Percentiles rank a stretch among this genome's conserved stretches.
These are phyloP conservation scores for Eucalyptus viminalis DNA, from an alignment of 345 rosid genomes.

Conservation along the genomic window DNA sequence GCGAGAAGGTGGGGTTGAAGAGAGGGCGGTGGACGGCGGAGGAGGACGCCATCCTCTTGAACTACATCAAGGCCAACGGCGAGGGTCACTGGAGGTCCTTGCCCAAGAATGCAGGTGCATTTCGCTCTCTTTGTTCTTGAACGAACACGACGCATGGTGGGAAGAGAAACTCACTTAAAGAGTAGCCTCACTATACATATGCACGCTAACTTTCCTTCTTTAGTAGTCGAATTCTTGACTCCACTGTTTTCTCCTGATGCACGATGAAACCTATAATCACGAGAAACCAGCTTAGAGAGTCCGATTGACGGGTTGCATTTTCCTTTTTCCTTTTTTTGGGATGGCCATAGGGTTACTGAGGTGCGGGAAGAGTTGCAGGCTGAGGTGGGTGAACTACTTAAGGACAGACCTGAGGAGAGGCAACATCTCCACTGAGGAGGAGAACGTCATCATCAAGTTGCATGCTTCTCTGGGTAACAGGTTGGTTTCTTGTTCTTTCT, in stretches of 20 bases:
- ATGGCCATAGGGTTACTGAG: constrained; percentile 45
- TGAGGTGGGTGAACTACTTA: constrained; percentile 85
- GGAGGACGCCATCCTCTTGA: constrained; percentile 34
- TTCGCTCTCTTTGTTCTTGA: background rate
- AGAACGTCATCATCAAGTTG: constrained; percentile 46
- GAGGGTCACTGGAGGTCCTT: constrained; percentile 67
- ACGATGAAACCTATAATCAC: background rate
- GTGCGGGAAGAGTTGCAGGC: constrained; percentile 90
- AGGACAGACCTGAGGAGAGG: constrained; percentile 73
- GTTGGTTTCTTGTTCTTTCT: constrained; percentile 6
- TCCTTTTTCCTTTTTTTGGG: background rate
- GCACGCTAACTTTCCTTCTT: background rate
- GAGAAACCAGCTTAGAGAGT: background rate
- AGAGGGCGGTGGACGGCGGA: constrained; percentile 57
- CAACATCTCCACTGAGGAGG: constrained; percentile 53
- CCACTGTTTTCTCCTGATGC: background rate
- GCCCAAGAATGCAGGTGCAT: constrained; percentile 48
- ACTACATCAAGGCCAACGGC: constrained; percentile 40
- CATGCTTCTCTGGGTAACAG: constrained; percentile 70
- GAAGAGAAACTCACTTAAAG: background rate
- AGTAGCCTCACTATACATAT: background rate
- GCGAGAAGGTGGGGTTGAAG: constrained; percentile 56
- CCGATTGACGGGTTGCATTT: background rate
- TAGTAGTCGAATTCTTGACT: background rate
- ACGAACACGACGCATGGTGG: background rate